phyloP scores from a whole-genome alignment of 805 yeast genomes.

The Lipomyces japonicus region DNA sequence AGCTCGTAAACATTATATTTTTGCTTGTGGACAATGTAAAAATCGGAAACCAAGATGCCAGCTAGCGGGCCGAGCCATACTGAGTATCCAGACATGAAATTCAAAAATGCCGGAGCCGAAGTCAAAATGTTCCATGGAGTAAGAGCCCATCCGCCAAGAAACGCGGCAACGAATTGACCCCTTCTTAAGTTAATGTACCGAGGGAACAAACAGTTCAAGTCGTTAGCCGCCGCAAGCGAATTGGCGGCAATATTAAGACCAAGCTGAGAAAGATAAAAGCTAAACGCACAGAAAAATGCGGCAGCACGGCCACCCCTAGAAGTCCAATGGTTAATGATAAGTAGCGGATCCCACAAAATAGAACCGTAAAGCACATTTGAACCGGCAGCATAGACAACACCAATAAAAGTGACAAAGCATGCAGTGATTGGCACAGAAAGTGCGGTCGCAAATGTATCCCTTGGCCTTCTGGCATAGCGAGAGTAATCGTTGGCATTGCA shows the following conservation, averaged over 20 bases:
- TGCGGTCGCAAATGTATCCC: background rate
- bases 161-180: slow-evolving; percentile 45
- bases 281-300: slow-evolving; percentile 24
- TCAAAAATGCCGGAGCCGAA: slow-evolving; percentile 39
- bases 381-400: slow-evolving; percentile 20
- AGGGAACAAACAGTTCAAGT: slow-evolving; percentile 40
- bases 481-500: slow-evolving; percentile 29
- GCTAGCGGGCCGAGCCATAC: slow-evolving; percentile 44
- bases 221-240: slow-evolving; percentile 43
- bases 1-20: slow-evolving; percentile 23
- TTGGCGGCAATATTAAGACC: slow-evolving; percentile 64
- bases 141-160: slow-evolving; percentile 37
- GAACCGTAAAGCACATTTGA: slow-evolving; percentile 16
- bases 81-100: slow-evolving; percentile 40
- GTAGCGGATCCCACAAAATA: slow-evolving; percentile 20
- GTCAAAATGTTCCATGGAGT: slow-evolving; percentile 44
- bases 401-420: slow-evolving; percentile 11
- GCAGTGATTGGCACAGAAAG: slow-evolving; percentile 9
- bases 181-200: slow-evolving; percentile 59
- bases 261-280: slow-evolving; percentile 64
- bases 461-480: slow-evolving; percentile 45
- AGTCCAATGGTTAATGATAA: slow-evolving; percentile 13
- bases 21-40: slow-evolving; percentile 19
- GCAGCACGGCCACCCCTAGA: slow-evolving; percentile 31
- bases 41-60: slow-evolving; percentile 13